Evolutionary conservation across 2,329 filamentous ascomycete genomes (phyloP), one percentile per base, ranked within the genome.

Genomic region (Talaromyces sp.): DNA sequence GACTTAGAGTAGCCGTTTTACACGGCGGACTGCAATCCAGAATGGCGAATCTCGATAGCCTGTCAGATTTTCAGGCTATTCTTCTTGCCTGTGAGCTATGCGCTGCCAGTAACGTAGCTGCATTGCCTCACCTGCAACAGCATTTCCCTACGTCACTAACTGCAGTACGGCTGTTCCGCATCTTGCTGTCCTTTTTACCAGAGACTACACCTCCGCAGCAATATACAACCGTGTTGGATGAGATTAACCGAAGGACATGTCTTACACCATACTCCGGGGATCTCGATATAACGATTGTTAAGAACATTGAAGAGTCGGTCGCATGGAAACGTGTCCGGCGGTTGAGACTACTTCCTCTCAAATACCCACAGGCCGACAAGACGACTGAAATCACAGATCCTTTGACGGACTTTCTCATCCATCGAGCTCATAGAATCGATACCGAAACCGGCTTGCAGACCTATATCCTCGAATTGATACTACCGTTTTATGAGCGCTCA

Each of bases 181-280:
- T 89, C 60, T 75, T 88, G 62, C 77, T 89, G 67, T 86, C 85
- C 64, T 88, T 84, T 70, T 79, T 88, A n/a, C 86, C 87, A 22
- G 85, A 87, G 72, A 84, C 81, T 68, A 73, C 79, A 35, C 82
- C 85, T 24, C 84, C 86, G 3, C 74, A 77, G 5, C 73, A 75
- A 35, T 86, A 87, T 68, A 74, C 75, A 24, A 71, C 76, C 33
- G 83, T 82, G 65, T 75, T 85, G 27, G 74, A 81, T 67, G 78
- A 82, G 64, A 77, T 87, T 65, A 76, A 75, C 11, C 78, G 77
- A 2, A 73, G 74, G 72, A 64, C 72, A 70, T 37, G 37, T 4
- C 63, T 66, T 47, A 70, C 70, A 8, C 41, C 62, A 13, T 67
- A 69, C 5, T 73, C 58, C 72, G 66, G 74, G 75, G 67, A 74